Conservation (phyloP, 768 basidiomycete species). For the Boletus subcaerulescens region DNA sequence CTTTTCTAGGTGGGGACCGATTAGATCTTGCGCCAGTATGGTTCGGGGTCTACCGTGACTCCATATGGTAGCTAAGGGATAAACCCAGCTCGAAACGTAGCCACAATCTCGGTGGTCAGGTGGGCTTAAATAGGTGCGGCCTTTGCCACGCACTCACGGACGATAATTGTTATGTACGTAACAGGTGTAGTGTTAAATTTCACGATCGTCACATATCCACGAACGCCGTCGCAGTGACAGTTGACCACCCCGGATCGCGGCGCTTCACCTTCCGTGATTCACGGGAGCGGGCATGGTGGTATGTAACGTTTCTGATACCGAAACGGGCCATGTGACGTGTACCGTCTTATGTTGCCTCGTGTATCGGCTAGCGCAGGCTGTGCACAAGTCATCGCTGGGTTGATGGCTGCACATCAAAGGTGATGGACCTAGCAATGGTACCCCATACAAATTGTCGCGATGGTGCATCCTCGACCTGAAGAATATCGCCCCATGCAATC, state of each 20-base stretch:
- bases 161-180: slow-evolving; percentile 23
- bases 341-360: slow-evolving; percentile 28
- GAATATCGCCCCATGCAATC: slow-evolving; percentile 34
- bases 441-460: slow-evolving; percentile 28
- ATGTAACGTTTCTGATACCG: slow-evolving; percentile 30
- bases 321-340: slow-evolving; percentile 31
- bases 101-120: slow-evolving; percentile 10
- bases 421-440: slow-evolving; percentile 25
- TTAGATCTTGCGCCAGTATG: slow-evolving; percentile 19
- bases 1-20: slow-evolving; percentile 5
- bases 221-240: slow-evolving; percentile 15
- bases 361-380: slow-evolving; percentile 29
- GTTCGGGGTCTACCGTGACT: slow-evolving; percentile 16
- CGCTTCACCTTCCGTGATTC: slow-evolving; percentile 22
- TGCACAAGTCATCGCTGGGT: slow-evolving; percentile 27
- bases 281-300: slow-evolving; percentile 15
- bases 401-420: slow-evolving; percentile 23
- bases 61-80: slow-evolving; percentile 12
- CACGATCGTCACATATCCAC: slow-evolving; percentile 21
- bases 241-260: slow-evolving; percentile 24
- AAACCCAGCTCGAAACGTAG: slow-evolving; percentile 11
- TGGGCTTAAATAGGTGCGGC: slow-evolving; percentile 10
- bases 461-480: slow-evolving; percentile 36
- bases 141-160: slow-evolving; percentile 11
- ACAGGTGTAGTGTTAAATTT: slow-evolving; percentile 12